Evolutionary conservation across 495 filamentous ascomycete species (phyloP), one percentile per base, ranked within the genome.

Genomic region (Penicillium diatomitis): DNA sequence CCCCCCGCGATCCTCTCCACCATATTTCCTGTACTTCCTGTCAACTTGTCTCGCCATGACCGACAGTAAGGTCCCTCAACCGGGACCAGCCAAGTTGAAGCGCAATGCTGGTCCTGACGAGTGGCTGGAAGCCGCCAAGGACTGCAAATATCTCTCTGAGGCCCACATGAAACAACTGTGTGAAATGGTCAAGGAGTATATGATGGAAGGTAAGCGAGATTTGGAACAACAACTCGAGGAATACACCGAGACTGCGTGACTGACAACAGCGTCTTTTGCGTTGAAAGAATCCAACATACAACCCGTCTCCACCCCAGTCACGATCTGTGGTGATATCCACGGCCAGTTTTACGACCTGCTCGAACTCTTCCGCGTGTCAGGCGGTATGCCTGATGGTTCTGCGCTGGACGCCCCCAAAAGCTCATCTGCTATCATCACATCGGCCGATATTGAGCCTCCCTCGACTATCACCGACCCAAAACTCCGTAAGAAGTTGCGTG

Each of bases 321-420:
- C 92, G 31, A 84, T 98, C 55, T 98, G 92, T 61, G 92, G 92
- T 60, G 92, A 98, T 64, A 96, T 98, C 57, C 92, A 98, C 69
- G 92, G 92, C 59, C 92, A 98, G 71, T 98, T 96, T 70, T 98
- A 97, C 76, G 92, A 98, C 67, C 77, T 98, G 5, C 80, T 97
- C 43, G 92, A 98, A 68, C 82, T 98, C 31, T 98, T 98, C 72
- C 85, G 88, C 38, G 90, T 98, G 5, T 90, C 90, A 20, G 92
- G 92, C 44, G 92, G 92, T 49, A 92, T 96, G 82, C 92, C 92
- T 9, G 84, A 87, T 53, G 83, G 91, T 54, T 78, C 79, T 8
- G 74, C 79, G 35, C 77, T 78, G 3, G 78, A 86, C 55, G 62
- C 74, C 4, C 85, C 87, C 6, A 76, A 80, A 46, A 81, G 77